Percentiles rank a stretch among this genome's conserved stretches.
phyloP scores from a whole-genome alignment of 1,284 basidiomycete genomes.

The Tausonia pullulans region DNA sequence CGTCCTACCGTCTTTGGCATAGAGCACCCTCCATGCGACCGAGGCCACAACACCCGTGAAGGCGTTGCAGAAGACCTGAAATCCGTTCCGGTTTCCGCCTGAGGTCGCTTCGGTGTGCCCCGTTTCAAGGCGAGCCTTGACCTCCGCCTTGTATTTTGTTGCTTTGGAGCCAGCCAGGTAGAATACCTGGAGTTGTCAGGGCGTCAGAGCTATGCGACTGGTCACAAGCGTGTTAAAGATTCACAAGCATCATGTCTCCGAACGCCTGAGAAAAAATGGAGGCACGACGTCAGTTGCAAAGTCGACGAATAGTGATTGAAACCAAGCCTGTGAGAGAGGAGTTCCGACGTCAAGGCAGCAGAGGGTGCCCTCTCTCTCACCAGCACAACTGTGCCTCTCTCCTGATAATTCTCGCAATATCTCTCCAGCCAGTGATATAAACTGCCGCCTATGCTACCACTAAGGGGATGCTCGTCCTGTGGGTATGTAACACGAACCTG shows the following conservation, averaged over 20 bases:
- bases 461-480: too few species aligned
- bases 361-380: too few species aligned
- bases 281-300: slow-evolving; percentile 26
- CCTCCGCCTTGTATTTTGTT: slow-evolving; percentile 34
- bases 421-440: too few species aligned
- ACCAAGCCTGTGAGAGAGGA: not conserved
- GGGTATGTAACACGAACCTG: slow-evolving; percentile 18
- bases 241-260: slow-evolving; percentile 61
- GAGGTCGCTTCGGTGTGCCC: slow-evolving; percentile 54
- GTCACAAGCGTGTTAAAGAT: slow-evolving; percentile 15
- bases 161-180: slow-evolving; percentile 53
- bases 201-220: too few species aligned
- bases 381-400: too few species aligned
- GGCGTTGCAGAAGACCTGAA: slow-evolving; percentile 70
- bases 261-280: slow-evolving; percentile 52
- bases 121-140: slow-evolving; percentile 67
- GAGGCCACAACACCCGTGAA: slow-evolving; percentile 56
- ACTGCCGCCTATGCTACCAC: too few species aligned
- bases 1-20: too few species aligned
- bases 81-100: slow-evolving; percentile 50
- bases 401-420: too few species aligned
- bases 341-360: too few species aligned
- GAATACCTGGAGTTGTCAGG: slow-evolving; percentile 9
- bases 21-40: slow-evolving; percentile 49
- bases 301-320: not conserved